Evolutionary conservation across 345 rosid genomes (phyloP), one percentile per base, ranked within the genome.

Genomic region (Aethionema arabicum): DNA sequence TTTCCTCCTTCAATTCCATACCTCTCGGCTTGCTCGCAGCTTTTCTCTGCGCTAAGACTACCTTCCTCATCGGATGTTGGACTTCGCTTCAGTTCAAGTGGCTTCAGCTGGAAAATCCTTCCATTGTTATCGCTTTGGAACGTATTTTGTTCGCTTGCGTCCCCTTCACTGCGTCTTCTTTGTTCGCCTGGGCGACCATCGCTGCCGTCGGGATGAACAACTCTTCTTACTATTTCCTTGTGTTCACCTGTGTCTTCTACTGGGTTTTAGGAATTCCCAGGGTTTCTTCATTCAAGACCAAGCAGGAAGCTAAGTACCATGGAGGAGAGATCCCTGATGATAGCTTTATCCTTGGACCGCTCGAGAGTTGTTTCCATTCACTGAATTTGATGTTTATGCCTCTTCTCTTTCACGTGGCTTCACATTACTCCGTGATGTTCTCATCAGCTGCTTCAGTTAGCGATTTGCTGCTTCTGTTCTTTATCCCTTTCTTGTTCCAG

Each of bases 61-160:
- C 85, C 32, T 93, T 93, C 68, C 72, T 90, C 3, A 77, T 93
- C 44, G 99, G 99, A 2, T 84, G 74, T 2, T 93, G 99, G 99
- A 82, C 85, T 32, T 95, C 99, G 7, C 96, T 95, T 14, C 99
- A 90, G 79, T 90, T 95, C 83, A 88, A 88, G 74, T 95, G 97
- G 97, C 85, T 95, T 70, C 97, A 90, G 66, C 64, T 95, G 3
- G 96, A 90, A 66, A 83, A 88, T 68, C 99, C 97, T 35, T 66
- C 87, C 13, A 83, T 95, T 37, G 96, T 90, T 39, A 82, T 95
- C 3, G 88, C 95, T 37, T 82, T 93, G 31, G 99, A 93, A 72
- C 84, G 97, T 5, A 88, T 93, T 35, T 74, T 93, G 32, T 93
- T 93, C 52, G 96, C 96, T 0, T 93, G 87, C 46, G 76, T 82